Evolutionary conservation across 306 rosid species (phyloP), one percentile per base, ranked within the genome.

Genomic region (Vicia sativa): DNA sequence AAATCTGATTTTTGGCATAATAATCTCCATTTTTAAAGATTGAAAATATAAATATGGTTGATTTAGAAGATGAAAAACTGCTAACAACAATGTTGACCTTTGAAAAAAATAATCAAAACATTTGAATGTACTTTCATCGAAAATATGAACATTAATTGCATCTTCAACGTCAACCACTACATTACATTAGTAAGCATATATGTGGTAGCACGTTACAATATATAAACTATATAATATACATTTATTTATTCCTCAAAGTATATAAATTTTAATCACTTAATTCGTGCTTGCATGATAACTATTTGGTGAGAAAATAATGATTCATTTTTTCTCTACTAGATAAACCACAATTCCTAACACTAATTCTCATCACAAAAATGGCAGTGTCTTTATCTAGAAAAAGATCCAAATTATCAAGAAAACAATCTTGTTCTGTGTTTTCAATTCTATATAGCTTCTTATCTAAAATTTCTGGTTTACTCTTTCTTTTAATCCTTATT

Each of bases 221-320:
- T 25, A 15, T 18, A 14, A 26, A 45, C 58, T 68, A 18, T 68
- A 46, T 3, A 12, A 63, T 75, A 42, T 49, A n/a, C 12, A 25
- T 44, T 46, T 43, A 4, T 16, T 16, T 48, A 16, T 15, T 75
- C 49, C 8, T 68, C 61, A 43, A 15, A 0, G 35, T 21, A 21
- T 21, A 21, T 21, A 21, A 21, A 21, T 8, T 21, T 53, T 25
- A 31, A 5, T 13, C 18, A 56, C 26, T 75, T 34, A 34, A 34
- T 34, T 79, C 83, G 87, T 83, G 96, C 84, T 75, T 80, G 80
- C 91, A 80, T 78, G 89, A 78, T 57, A 55, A 44, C 21, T 48
- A 14, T 59, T 53, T 62, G 67, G 62, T 48, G 8, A 35, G 34
- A 14, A 60, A 68, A 77, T 60, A 3, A 52, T 41, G 63, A 10